These are phyloP conservation scores for Xylariomycetidae sp. DNA, from an alignment of 2,329 filamentous ascomycete genomes.

Conservation along the genomic window DNA sequence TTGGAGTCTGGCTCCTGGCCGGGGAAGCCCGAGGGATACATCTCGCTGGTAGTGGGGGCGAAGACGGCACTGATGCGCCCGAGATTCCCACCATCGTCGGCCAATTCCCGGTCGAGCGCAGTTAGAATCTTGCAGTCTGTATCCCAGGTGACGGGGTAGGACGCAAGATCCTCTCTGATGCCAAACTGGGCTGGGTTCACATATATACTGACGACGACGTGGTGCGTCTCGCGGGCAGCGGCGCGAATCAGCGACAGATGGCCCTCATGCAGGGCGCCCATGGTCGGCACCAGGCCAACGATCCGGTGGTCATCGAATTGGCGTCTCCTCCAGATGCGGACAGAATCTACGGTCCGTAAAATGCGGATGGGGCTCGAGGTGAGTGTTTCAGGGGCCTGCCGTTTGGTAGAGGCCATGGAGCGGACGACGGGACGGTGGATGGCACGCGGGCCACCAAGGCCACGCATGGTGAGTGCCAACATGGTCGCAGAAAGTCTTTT, in stretches of 20 bases:
- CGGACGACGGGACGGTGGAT: constrained; percentile 11
- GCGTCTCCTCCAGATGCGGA: constrained; percentile 64
- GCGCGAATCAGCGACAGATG: constrained; percentile 80
- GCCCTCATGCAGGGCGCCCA: constrained; percentile 93
- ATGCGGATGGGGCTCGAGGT: constrained; percentile 58
- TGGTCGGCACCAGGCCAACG: constrained; percentile 88
- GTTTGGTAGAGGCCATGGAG: constrained; percentile 17
- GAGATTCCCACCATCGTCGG: constrained; percentile 48
- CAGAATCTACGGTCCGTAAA: constrained; percentile 66
- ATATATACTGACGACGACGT: constrained; percentile 87
- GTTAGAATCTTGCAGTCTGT: constrained; percentile 64
- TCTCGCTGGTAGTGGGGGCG: constrained; percentile 71
- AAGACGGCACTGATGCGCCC: constrained; percentile 80
- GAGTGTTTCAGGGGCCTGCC: constrained; percentile 36
- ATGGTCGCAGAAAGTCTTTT: constrained; percentile 12
- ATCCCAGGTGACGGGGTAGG: constrained; percentile 88
- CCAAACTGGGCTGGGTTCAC: constrained; percentile 98
- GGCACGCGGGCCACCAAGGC: constrained; percentile 17
- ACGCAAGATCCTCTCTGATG: constrained; percentile 75
- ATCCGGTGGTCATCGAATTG: constrained; percentile 62
- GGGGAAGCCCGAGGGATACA: constrained; percentile 80
- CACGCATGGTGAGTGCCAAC: constrained; percentile 16
- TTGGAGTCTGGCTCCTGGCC: constrained; percentile 67
- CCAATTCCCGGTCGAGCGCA: constrained; percentile 65
- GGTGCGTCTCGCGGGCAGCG: constrained; percentile 76